These are phyloP conservation scores for Tubosaeta sp. DNA, from an alignment of 768 basidiomycete species.

Conservation along the genomic window DNA sequence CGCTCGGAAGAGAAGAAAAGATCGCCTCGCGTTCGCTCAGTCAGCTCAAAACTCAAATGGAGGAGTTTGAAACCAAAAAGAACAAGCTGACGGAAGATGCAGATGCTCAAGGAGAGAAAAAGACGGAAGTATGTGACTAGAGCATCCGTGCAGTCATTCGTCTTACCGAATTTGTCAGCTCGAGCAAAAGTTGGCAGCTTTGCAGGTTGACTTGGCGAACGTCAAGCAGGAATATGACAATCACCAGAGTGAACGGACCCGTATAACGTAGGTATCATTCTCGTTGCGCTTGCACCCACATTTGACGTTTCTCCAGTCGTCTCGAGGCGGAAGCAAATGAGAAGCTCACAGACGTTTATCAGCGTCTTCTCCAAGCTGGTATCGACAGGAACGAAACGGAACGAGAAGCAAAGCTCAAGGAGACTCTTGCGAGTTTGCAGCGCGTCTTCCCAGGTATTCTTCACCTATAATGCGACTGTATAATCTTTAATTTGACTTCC, in stretches of 20 bases:
- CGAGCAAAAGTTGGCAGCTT: constrained; percentile 52
- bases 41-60: constrained; percentile 65
- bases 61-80: constrained; percentile 57
- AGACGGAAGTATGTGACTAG: constrained; percentile 45
- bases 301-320: constrained; percentile 47
- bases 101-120: constrained; percentile 43
- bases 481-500: not conserved
- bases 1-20: constrained; percentile 79
- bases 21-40: constrained; percentile 58
- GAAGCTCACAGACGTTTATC: constrained; percentile 77
- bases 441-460: constrained; percentile 78
- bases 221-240: constrained; percentile 80
- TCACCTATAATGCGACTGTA: not conserved
- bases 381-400: constrained; percentile 86
- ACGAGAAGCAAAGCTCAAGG: constrained; percentile 77
- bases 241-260: constrained; percentile 75
- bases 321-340: constrained; percentile 90
- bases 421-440: constrained; percentile 78
- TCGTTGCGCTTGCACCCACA: not conserved
- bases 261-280: constrained; percentile 54
- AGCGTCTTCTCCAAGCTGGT: constrained; percentile 85
- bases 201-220: constrained; percentile 58
- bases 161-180: constrained; percentile 32
- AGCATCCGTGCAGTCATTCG: not conserved
- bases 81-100: constrained; percentile 55